Evolutionary conservation across 1,139 yeast genomes (phyloP), one percentile per base, ranked within the genome.

Genomic region (Nakaseomyces nivariensis): DNA sequence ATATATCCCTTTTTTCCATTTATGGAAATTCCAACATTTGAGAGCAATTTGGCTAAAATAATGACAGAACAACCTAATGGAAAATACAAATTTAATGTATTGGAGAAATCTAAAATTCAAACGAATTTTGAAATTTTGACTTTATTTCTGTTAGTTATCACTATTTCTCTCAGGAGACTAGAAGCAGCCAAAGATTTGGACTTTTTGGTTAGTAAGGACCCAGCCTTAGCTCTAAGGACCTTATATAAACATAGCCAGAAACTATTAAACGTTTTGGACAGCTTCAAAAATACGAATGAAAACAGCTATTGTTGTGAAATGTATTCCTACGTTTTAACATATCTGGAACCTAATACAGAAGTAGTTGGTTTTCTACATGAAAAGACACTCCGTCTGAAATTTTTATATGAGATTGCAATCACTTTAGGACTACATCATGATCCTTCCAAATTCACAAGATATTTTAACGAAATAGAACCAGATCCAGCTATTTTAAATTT

Each of bases 1-100:
- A 48, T 58, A 1, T 59, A 59, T 40, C 63, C 61, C 32, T 53
- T 57, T 41, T 55, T 41, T 34, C 62, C 63, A 17, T 49, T 55
- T 32, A 50, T 59, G 32, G 62, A 59, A 27, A 55, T 59, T n/a
- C 43, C 46, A 2, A 34, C 48, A 5, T 59, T 59, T 47, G 62
- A 58, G 45, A 50, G 48, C 3, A 47, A 52, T 25, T 37, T 58
- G 34, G 43, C 43, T 3, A 40, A 46, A 17, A 44, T 55, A 5
- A 46, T 56, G 33, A 43, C 49, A 17, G 38, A 38, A 27, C 45
- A 42, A 10, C 45, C 38, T n/a, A 45, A 46, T 4, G 48, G 50
- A 1, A 34, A 40, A 34, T 34, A 45, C 9, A 34, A 37, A 26
- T 27, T 45, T 5, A 27, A 45, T 27, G 34, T 41, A n/a, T 9